These are phyloP conservation scores for Dichotomocladium elegans DNA, from an alignment of 371 early-diverging fungal genomes.

Conservation along the genomic window DNA sequence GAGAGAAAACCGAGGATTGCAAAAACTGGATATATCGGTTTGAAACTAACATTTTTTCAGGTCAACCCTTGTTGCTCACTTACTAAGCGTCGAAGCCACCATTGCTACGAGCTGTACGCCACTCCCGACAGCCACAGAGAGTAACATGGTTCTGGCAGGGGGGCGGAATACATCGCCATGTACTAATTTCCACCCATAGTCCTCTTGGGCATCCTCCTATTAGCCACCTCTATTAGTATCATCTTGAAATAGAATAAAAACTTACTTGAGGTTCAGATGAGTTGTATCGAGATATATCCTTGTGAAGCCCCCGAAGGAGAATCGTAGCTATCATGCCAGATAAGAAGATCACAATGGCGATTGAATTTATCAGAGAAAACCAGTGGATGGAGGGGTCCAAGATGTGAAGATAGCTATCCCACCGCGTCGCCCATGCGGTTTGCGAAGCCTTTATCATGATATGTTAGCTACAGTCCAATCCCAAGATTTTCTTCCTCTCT, in stretches of 20 bases:
- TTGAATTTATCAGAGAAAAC: conserved; percentile 81
- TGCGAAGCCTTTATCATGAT: conserved; percentile 30
- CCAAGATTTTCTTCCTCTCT: background rate
- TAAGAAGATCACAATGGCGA: conserved; percentile 84
- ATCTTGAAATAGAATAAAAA: too few relatives aligned
- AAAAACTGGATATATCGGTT: conserved; percentile 66
- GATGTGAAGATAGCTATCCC: conserved; percentile 85
- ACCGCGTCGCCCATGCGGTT: conserved; percentile 86
- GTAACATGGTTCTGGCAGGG: conserved; percentile 66
- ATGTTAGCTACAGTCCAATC: background rate
- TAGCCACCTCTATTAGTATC: too few relatives aligned
- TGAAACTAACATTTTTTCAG: too few relatives aligned
- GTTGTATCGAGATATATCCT: conserved; percentile 76
- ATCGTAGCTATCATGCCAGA: conserved; percentile 83
- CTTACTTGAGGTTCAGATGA: conserved; percentile 55
- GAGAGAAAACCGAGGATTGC: conserved; percentile 93
- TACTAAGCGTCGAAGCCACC: conserved; percentile 63
- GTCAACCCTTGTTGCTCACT: too few relatives aligned
- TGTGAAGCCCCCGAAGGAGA: conserved; percentile 76
- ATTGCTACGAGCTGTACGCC: conserved; percentile 87
- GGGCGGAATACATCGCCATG: conserved; percentile 91
- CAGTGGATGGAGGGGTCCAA: conserved; percentile 75
- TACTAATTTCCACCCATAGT: conserved; percentile 86
- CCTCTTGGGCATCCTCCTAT: conserved; percentile 76
- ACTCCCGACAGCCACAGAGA: conserved; percentile 82